phyloP scores from a whole-genome alignment of 306 rosid genomes.

The Betula pendula region DNA sequence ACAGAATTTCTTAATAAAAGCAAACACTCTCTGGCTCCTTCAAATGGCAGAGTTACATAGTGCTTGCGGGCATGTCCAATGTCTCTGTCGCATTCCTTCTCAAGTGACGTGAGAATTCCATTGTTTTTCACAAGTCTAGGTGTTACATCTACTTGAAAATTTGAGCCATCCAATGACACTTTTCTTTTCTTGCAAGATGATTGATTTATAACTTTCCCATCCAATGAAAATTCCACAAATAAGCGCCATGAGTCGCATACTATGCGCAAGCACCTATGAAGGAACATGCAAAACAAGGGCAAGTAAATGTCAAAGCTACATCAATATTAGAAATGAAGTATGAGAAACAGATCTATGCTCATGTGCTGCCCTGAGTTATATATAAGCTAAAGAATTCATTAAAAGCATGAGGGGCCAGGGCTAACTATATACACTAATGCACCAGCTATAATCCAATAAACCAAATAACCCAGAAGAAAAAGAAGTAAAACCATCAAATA shows the following conservation, averaged over 20 bases:
- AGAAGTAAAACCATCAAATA: not conserved
- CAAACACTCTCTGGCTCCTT: conserved; percentile 66
- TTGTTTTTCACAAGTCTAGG: conserved; percentile 26
- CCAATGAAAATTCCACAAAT: conserved; percentile 53
- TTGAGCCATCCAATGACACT: conserved; percentile 27
- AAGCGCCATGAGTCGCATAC: conserved; percentile 59
- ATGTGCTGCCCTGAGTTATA: not conserved
- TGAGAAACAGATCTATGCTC: conserved; percentile 1
- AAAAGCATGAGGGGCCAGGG: not conserved
- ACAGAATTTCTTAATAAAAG: conserved; percentile 66
- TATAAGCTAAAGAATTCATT: not conserved
- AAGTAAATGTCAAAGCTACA: conserved; percentile 23
- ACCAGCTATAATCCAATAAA: not conserved
- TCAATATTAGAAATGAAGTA: not conserved
- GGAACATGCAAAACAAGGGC: conserved; percentile 23
- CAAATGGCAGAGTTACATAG: conserved; percentile 31
- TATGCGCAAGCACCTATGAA: conserved; percentile 61
- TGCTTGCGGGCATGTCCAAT: conserved; percentile 30
- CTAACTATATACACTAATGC: not conserved
- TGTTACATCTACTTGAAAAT: conserved; percentile 24
- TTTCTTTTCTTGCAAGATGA: conserved; percentile 69
- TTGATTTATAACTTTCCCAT: conserved; percentile 34
- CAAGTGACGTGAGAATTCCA: conserved; percentile 18
- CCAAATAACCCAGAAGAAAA: not conserved
- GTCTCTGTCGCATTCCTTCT: conserved; percentile 32